phyloP scores from a whole-genome alignment of 305 asterid species.

The Solanum hybrid region DNA sequence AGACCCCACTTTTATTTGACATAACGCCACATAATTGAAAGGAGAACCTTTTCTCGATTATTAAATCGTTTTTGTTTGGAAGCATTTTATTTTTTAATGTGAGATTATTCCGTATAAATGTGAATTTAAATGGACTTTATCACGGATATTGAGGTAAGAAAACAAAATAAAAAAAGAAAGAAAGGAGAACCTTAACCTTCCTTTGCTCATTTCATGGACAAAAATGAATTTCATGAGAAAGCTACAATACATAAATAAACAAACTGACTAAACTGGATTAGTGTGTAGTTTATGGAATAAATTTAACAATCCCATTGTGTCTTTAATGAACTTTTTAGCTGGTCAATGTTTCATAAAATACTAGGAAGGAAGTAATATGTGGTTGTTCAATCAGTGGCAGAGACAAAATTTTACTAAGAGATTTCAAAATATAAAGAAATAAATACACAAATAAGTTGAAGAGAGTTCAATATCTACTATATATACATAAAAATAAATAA shows the following conservation, averaged over 20 bases:
- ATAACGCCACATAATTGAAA: neutral
- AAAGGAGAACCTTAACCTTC: neutral
- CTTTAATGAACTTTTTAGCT: neutral
- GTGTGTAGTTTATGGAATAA: neutral
- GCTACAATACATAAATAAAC: neutral
- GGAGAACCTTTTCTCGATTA: neutral
- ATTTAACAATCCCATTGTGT: neutral
- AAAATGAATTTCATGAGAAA: neutral
- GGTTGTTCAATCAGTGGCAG: too few species aligned
- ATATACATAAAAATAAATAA: too few species aligned
- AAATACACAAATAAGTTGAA: too few species aligned
- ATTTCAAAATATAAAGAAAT: neutral
- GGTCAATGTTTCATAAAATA: neutral
- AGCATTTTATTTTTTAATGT: too few species aligned
- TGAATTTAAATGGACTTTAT: neutral
- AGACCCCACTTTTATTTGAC: neutral
- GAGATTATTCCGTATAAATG: accelerated
- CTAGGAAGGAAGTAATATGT: neutral
- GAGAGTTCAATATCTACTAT: neutral
- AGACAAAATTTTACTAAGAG: neutral
- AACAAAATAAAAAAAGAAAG: too few species aligned
- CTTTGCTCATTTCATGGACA: neutral
- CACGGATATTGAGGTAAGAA: too few species aligned
- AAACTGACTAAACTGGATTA: neutral
- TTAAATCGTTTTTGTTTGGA: accelerated